These are phyloP conservation scores for Zygosaccharomyces pseudobailii DNA, from an alignment of 1,139 yeast species.

Conservation along the genomic window DNA sequence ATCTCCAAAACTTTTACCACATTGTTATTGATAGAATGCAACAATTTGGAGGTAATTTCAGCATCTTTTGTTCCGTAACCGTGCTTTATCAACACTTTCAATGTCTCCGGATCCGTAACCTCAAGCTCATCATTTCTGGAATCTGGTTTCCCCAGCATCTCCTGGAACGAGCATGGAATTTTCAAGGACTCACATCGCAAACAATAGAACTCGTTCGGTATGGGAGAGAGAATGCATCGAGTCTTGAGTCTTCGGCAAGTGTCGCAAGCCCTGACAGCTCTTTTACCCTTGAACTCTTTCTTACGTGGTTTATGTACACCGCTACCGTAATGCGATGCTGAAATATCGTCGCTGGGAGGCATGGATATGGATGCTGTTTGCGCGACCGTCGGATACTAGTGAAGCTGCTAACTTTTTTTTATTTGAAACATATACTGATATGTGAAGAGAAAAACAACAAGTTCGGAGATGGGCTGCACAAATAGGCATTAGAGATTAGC, in stretches of 20 bases:
- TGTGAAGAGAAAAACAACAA: too few species aligned
- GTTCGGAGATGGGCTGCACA: too few species aligned
- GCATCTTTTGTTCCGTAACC: conserved; percentile 14
- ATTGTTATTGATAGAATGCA: conserved; percentile 15
- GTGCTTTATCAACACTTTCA: conserved; percentile 13
- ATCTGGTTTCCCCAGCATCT: conserved; percentile 14
- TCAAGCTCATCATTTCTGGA: conserved; percentile 3
- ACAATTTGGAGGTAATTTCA: conserved; percentile 13
- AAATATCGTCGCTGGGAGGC: conserved; percentile 9
- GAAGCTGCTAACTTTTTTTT: too few species aligned
- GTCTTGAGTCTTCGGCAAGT: conserved; percentile 33
- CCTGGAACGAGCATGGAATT: conserved; percentile 29
- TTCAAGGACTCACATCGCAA: conserved; percentile 31
- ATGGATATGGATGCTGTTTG: neutral
- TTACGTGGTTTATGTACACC: conserved; percentile 11
- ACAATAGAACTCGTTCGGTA: conserved; percentile 22
- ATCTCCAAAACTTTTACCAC: conserved; percentile 12
- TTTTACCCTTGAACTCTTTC: conserved; percentile 10
- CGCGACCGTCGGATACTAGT: too few species aligned
- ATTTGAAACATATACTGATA: too few species aligned
- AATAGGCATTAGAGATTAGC: too few species aligned
- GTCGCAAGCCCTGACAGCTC: conserved; percentile 32
- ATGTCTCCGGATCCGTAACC: conserved; percentile 5
- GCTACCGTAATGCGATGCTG: conserved; percentile 2
- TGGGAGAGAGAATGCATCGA: conserved; percentile 29